Evolutionary conservation across 2,329 filamentous ascomycete genomes (phyloP).

Genomic region (Penicillium italicum): DNA sequence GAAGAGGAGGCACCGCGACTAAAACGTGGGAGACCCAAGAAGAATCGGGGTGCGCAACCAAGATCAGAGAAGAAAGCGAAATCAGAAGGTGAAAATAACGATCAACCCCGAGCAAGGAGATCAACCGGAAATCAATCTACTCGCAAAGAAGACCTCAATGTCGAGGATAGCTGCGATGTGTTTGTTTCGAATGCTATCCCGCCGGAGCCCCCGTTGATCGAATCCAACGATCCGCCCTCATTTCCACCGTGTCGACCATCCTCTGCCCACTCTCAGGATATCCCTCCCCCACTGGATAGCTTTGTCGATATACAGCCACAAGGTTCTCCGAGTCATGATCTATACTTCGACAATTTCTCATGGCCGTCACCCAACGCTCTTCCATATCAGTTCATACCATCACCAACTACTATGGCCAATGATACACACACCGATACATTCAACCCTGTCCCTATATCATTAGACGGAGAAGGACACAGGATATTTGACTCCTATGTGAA

Average conservation of each 20-base stretch:
- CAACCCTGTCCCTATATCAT: conserved; percentile 33
- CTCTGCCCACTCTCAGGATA: background rate
- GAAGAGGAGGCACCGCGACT: conserved; percentile 13
- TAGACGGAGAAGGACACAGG: conserved; percentile 31
- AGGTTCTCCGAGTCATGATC: conserved; percentile 7
- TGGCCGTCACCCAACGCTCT: conserved; percentile 17
- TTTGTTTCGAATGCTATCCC: background rate
- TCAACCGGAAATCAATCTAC: background rate
- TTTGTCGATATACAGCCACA: conserved; percentile 1
- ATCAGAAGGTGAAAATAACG: background rate
- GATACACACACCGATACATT: conserved; percentile 40
- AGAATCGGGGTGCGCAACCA: conserved; percentile 3
- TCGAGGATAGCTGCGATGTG: background rate
- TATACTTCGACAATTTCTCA: conserved; percentile 12
- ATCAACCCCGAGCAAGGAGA: background rate
- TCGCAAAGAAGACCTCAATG: background rate
- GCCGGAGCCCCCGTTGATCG: background rate
- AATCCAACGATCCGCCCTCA: background rate
- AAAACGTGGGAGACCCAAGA: conserved; percentile 16
- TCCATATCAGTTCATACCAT: conserved; percentile 17
- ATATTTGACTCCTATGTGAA: conserved; percentile 43
- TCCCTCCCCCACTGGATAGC: background rate
- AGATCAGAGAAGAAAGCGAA: conserved; percentile 3
- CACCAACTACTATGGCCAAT: conserved; percentile 34
- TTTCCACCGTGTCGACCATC: conserved; percentile 5